Evolutionary conservation across 1,139 yeast species (phyloP), one percentile per base, ranked within the genome.

Genomic region (Blastobotrys aristatus): DNA sequence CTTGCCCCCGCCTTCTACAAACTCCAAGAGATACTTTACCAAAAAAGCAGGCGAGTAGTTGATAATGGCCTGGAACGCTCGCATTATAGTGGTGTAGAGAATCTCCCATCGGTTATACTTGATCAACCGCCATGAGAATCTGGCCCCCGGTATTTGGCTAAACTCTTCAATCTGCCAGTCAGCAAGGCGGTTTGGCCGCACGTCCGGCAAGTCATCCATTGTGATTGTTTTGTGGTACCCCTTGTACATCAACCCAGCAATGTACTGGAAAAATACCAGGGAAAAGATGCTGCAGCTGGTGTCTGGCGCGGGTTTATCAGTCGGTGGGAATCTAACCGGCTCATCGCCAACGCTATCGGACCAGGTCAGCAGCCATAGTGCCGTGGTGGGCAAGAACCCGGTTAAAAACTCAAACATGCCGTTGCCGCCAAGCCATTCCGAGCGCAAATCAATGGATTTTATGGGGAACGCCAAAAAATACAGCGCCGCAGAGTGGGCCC

Each of bases 21-120:
- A 45, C 21, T 45, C 48, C 37, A 45, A 20, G 3, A 45, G 20
- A 21, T 26, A 37, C 41, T 34, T 40, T 10, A 45, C 33, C 18
- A 45, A 7, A 11, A 41, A 10, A 2, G 38, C 31, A 2, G 44
- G 44, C 8, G 22, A 22, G 24, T 21, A 41, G 11, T 2, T 16
- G 3, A 14, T 10, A 16, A 14, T 7, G 3, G 42, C 42, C 26
- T 8, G 6, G 24, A 39, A 7, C 7, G 13, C 4, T 4, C 34
- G 4, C 18, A 11, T 4, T 17, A 29, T 29, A 11, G 34, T 14
- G 7, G 13, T 16, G 13, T 14, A 6, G 10, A 39, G 4, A 2
- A 39, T n/a, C 22, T 20, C 22, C 4, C n/a, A 16, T 17, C 14
- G 16, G 26, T 29, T 39, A 16, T 14, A 26, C 18, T 27, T 29